These are phyloP conservation scores for Conticribra guillardii DNA, from an alignment of 108 stramenopile genomes.

Conservation along the genomic window DNA sequence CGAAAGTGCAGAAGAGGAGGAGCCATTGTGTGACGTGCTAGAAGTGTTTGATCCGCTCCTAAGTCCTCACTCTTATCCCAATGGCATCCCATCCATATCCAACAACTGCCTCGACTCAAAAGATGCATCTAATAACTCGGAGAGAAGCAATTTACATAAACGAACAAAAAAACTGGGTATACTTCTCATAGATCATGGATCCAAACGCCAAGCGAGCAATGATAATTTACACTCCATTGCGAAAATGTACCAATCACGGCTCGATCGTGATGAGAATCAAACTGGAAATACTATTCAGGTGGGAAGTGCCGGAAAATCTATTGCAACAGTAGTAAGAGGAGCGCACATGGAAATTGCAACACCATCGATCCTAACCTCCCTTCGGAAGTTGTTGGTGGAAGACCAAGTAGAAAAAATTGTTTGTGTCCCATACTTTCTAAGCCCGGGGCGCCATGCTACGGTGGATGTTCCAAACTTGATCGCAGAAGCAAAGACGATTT, in stretches of 20 bases:
- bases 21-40: neutral
- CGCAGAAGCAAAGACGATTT: constrained; percentile 64
- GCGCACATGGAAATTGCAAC: constrained; percentile 94
- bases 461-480: constrained; percentile 88
- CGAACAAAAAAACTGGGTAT: constrained; percentile 61
- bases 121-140: neutral
- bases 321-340: constrained; percentile 60
- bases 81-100: constrained; percentile 64
- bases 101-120: constrained; percentile 7
- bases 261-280: too few relatives aligned
- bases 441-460: constrained; percentile 87
- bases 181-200: constrained; percentile 94
- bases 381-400: constrained; percentile 61
- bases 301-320: neutral
- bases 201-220: constrained; percentile 79
- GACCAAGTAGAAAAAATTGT: constrained; percentile 70
- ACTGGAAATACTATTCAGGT: neutral
- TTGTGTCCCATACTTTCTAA: constrained; percentile 92
- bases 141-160: neutral
- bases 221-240: constrained; percentile 78
- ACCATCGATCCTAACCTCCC: constrained; percentile 80
- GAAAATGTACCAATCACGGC: constrained; percentile 51
- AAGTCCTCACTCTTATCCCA: constrained; percentile 80
- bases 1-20: too few relatives aligned
- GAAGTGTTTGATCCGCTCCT: constrained; percentile 75